Base-by-base conservation (phyloP, 495 filamentous ascomycete species). In the Annulohypoxylon bovei region DNA sequence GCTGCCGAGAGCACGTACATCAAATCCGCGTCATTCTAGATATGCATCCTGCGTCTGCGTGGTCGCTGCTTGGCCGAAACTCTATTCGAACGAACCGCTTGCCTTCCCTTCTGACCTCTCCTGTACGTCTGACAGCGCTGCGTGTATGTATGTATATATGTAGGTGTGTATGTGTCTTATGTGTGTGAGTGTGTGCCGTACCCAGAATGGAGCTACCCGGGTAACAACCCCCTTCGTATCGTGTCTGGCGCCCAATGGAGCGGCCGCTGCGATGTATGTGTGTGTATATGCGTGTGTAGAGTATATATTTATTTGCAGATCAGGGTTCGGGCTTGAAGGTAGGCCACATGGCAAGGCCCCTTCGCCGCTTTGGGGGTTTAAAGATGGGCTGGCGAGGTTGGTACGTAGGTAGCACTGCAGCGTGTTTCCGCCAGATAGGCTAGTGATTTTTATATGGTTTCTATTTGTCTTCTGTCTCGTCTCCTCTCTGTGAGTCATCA, bases 231-330 rank as follows among this genome's bases (percentile, higher is more conserved):
- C 22, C 50, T 35, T 62, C 35, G 33, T 42, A 22, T 71, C 27
- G 52, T 52, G 9, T 58, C 63, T 60, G 68, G 68, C 58, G 68
- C 63, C 68, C 63, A 71, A 71, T 71, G 58, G 47, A 4, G 32
- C 35, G 33, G 5, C 25, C 9, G 25, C 44, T 23, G 32, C 52
- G 25, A 59, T 39, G 23, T 61, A 65, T 23, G 25, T 54, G 30
- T 23, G 50, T 54, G 27, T 46, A 49, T 37, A 30, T 55, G 50
- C 35, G 22, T 44, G 62, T 52, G 62, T 56, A 65, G 50, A 54
- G 49, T 6, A 64, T 72, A 68, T 68, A 72, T 67, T 67, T 72
- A 67, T 72, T 64, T 72, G 60, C 64, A 68, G 64, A 72, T 72
- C 59, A 61, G 70, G 70, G 65, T 67, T 68, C 70, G 54, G 35